Evolutionary conservation across 805 yeast species (phyloP), one percentile per base, ranked within the genome.

Genomic region (Barnettozyma botsteinii): DNA sequence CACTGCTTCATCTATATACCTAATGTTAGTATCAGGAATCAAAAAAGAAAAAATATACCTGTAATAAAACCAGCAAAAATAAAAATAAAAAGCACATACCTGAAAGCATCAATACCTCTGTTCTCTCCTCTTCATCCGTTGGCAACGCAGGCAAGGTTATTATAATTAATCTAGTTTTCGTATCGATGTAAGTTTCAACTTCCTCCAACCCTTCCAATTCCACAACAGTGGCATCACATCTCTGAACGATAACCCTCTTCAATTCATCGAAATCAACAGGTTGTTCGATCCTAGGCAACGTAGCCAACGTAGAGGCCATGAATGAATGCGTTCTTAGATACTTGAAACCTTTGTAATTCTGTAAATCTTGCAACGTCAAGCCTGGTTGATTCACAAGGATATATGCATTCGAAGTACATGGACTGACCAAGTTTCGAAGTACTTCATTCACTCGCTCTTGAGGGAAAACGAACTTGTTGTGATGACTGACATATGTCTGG

Each of bases 271-370:
- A 51, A 48, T 79, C 77, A 4, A 53, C 41, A 10, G 61, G 50
- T 4, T 29, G 32, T 4, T 67, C 58, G 8, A 70, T 59, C 48
- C 77, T 65, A 4, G 87, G 85, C 39, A 82, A 62, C 2, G 77
- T 73, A 4, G 79, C 64, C 8, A 79, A 63, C 0, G 85, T 75
- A 5, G 88, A 80, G n/a, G 85, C 66, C 55, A 69, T 62, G 18
- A 67, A 59, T 45, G 79, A 53, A 51, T 75, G 73, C 31, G 71
- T 66, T 42, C 80, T 66, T 5, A 81, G 46, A 43, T 70, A 65
- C 2, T 64, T 67, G 66, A 80, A 78, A 13, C 58, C 51, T 12
- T 55, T 51, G 11, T 59, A 64, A 45, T 66, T 67, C 20, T 59
- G 56, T 24, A 76, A 69, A 52, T 79, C 83, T 18, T 65, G 59